Evolutionary conservation across 495 filamentous ascomycete genomes (phyloP).

Genomic region (Pseudomonodictys pantanalensis): DNA sequence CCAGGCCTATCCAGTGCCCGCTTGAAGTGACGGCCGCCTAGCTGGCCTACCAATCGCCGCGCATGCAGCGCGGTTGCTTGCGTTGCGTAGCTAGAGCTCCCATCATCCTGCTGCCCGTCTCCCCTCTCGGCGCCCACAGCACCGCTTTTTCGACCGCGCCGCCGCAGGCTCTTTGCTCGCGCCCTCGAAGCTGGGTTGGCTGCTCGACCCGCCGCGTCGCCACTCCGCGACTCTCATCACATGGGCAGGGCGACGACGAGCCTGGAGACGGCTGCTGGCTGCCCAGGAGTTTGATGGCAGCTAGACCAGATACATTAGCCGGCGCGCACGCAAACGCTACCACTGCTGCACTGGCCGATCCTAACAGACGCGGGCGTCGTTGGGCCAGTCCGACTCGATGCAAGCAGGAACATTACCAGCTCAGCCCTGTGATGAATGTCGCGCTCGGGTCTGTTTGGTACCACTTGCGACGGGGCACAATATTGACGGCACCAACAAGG

Average conservation of each 20-base stretch:
- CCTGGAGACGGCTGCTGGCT: neutral
- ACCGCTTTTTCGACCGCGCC: too few relatives aligned
- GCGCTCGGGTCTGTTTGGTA: neutral
- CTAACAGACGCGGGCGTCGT: slow-evolving; percentile 20
- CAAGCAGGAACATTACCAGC: neutral
- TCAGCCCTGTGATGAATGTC: slow-evolving; percentile 28
- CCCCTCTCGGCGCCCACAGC: neutral
- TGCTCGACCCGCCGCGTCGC: slow-evolving; percentile 2
- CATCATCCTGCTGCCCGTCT: too few relatives aligned
- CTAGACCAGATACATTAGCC: slow-evolving; percentile 24
- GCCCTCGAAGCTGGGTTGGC: too few relatives aligned
- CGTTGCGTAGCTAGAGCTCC: neutral
- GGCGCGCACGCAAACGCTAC: slow-evolving; percentile 17
- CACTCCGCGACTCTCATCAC: neutral
- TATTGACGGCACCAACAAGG: slow-evolving; percentile 7
- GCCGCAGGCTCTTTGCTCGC: too few relatives aligned
- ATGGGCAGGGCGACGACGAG: neutral
- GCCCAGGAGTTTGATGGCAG: neutral
- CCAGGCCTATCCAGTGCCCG: slow-evolving; percentile 5
- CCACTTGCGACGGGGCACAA: neutral
- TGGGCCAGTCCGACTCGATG: slow-evolving; percentile 16
- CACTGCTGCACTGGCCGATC: slow-evolving; percentile 22
- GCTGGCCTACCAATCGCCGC: neutral
- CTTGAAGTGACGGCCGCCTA: slow-evolving; percentile 10
- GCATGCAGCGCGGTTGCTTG: neutral